These are phyloP conservation scores for Cercospora beticola DNA, from an alignment of 2,329 filamentous ascomycete species.

Conservation along the genomic window DNA sequence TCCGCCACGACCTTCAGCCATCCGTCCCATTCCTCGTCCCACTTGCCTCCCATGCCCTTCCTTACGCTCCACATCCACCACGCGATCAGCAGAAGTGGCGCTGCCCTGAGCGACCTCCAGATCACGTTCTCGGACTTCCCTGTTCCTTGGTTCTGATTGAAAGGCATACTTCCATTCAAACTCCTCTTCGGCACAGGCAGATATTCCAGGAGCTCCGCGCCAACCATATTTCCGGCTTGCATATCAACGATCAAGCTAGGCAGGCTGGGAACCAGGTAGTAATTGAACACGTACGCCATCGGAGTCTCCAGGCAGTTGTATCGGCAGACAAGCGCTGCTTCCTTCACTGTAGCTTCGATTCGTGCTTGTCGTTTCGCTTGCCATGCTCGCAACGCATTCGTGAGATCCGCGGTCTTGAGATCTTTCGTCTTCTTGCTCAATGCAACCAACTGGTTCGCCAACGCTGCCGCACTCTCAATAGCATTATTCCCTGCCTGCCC, in stretches of 20 bases:
- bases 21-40: neutral
- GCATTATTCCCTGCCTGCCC: conserved; percentile 29
- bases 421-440: neutral
- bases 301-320: conserved; percentile 22
- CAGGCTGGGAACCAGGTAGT: conserved; percentile 9
- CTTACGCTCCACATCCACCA: conserved; percentile 1
- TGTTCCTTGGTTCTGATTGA: conserved; percentile 32
- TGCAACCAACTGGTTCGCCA: conserved; percentile 25
- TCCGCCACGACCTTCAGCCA: neutral
- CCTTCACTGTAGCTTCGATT: conserved; percentile 18
- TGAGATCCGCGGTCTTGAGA: neutral
- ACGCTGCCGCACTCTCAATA: conserved; percentile 30
- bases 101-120: conserved; percentile 4
- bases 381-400: conserved; percentile 21
- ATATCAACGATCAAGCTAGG: conserved; percentile 19
- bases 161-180: conserved; percentile 33
- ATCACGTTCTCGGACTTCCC: conserved; percentile 32
- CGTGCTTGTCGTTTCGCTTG: conserved; percentile 25
- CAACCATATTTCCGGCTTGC: conserved; percentile 18
- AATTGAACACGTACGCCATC: conserved; percentile 18
- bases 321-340: conserved; percentile 25
- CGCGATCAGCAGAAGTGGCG: conserved; percentile 13
- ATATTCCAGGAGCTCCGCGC: conserved; percentile 34
- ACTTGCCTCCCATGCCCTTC: neutral
- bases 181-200: conserved; percentile 32